Base-by-base conservation (phyloP, 2,329 filamentous ascomycete species). In the Hypoxylon sp. region DNA sequence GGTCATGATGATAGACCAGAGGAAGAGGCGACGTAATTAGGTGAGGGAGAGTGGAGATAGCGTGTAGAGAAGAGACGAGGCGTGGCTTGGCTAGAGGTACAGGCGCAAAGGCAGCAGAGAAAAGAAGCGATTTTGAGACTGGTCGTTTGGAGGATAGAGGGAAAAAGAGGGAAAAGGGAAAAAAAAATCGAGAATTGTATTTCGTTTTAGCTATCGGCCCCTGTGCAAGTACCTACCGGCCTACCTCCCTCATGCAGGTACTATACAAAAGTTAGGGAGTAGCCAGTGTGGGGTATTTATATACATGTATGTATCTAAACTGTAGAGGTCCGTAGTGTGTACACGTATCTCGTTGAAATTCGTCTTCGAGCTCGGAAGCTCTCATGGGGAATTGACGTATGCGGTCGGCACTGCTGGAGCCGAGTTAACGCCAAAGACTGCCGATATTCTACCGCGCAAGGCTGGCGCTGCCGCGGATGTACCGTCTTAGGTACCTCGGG, bases 1-100 rank as follows among this genome's bases (percentile, higher is more conserved):
- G 67, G 85, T 84, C 85, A 88, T 88, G 55, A 63, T 64, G 62
- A 55, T 37, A 62, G 42, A 40, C 55, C 46, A 57, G 56, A 43
- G 35, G 46, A 41, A 35, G 4, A 40, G 13, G 56, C 37, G 10
- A 50, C 57, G 48, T 53, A 55, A 52, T 4, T 23, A 24, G 49
- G 51, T 48, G 27, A 27, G 27, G n/a, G 48, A 31, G 27, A 35
- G 31, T 15, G 31, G 31, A 18, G 10, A 35, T n/a, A n/a, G n/a
- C n/a, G n/a, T n/a, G n/a, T n/a, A n/a, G n/a, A n/a, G n/a, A n/a
- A n/a, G n/a, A n/a, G n/a, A n/a, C n/a, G 42, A 40, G 18, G 52
- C 35, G 29, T 43, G 24, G 13, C 40, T 43, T 23, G 23, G 21
- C 15, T 43, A n/a, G 18, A 23, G 9, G n/a, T 24, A 24, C 40